These are phyloP conservation scores for Ophiocytium majus DNA, from an alignment of 352 stramenopile species.

Conservation along the genomic window DNA sequence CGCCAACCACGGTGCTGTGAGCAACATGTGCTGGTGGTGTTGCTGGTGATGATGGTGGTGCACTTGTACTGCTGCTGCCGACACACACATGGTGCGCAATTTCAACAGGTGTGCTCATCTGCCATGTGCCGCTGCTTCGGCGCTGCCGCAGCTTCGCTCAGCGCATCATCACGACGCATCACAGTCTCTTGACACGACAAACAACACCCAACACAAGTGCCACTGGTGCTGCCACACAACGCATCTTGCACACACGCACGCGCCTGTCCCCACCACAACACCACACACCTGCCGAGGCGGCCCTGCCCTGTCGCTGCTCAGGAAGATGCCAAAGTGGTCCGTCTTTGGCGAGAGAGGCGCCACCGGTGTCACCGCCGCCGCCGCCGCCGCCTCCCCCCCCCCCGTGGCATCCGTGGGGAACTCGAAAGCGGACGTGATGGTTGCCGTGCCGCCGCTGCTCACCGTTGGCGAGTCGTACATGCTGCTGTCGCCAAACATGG, in stretches of 20 bases:
- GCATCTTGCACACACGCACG: no score
- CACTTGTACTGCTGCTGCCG: no score
- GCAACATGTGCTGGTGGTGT: not conserved
- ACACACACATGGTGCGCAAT: not conserved
- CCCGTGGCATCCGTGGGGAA: no score
- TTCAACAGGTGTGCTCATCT: not conserved
- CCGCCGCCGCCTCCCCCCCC: no score
- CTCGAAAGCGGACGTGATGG: no score
- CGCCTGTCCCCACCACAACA: no score
- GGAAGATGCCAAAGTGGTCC: conserved; percentile 19
- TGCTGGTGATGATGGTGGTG: not conserved
- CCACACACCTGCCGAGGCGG: not conserved
- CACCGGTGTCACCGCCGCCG: not conserved
- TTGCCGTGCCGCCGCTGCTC: no score
- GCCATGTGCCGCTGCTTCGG: not conserved
- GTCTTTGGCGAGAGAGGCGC: conserved; percentile 12
- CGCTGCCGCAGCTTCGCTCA: not conserved
- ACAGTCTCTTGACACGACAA: not conserved
- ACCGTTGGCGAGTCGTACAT: no score
- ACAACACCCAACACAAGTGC: not conserved
- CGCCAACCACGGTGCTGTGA: not conserved
- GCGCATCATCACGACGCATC: no score
- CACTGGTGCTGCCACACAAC: not conserved
- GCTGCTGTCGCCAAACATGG: not conserved
- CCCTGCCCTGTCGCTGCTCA: conserved; percentile 13